Percentiles rank a stretch among this genome's conserved stretches.
These are phyloP conservation scores for Tetrahymena elliotti DNA, from an alignment of 73 alveolate genomes.

Conservation along the genomic window DNA sequence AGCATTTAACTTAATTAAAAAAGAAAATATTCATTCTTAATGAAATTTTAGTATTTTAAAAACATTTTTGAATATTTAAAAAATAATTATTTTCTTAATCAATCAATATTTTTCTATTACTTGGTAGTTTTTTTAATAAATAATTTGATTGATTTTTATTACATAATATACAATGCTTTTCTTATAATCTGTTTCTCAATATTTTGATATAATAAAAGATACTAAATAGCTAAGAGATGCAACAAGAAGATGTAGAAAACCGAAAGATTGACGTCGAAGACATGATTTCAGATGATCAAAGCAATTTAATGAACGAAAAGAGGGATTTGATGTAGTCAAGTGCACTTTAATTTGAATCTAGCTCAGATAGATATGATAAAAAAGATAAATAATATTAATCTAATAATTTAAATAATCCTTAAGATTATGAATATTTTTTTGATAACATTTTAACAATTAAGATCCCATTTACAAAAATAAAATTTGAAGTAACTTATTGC, in stretches of 20 bases:
- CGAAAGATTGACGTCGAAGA: not conserved
- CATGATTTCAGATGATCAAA: not conserved
- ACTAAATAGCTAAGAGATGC: not conserved
- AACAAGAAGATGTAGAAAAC: not conserved
- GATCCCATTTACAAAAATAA: not conserved
- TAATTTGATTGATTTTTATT: not conserved
- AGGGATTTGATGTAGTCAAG: not conserved
- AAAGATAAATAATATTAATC: not conserved
- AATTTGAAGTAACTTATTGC: not conserved
- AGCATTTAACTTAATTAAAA: no score
- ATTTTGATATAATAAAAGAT: not conserved
- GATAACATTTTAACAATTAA: not conserved
- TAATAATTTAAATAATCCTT: not conserved
- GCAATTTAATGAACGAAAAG: not conserved
- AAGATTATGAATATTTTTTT: not conserved
- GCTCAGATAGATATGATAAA: not conserved
- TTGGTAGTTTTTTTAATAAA: no score
- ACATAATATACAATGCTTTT: not conserved
- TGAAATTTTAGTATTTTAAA: no score
- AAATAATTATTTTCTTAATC: no score
- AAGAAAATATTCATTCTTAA: no score
- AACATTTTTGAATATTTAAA: no score
- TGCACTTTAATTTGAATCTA: not conserved
- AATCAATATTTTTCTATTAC: no score
- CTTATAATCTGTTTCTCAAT: not conserved